Conservation (phyloP, 2,329 filamentous ascomycete species). For the Epichloe festucae region DNA sequence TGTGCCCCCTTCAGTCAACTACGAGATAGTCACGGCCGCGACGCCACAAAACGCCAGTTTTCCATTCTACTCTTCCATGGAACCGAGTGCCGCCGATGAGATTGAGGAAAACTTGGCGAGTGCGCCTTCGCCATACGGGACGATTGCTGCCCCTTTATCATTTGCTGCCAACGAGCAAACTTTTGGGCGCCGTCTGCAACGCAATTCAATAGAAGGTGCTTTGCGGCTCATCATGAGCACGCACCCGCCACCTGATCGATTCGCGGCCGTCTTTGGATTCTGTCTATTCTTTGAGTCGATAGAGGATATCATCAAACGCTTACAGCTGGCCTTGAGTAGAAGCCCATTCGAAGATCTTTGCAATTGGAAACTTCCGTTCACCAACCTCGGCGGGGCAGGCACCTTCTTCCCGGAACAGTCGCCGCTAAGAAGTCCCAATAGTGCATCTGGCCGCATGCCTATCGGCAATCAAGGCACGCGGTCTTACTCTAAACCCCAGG, state of each 20-base stretch:
- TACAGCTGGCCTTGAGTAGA: constrained; percentile 21
- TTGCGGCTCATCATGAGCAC: constrained; percentile 41
- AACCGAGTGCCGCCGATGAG: constrained; percentile 6
- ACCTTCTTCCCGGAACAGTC: constrained; percentile 39
- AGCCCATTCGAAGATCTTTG: constrained; percentile 34
- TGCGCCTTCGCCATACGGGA: constrained; percentile 16
- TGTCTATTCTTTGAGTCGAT: constrained; percentile 47
- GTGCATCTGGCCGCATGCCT: constrained; percentile 2
- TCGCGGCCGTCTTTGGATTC: constrained; percentile 54
- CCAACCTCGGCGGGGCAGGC: constrained; percentile 54
- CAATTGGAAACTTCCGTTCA: constrained; percentile 46
- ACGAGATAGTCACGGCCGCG: constrained; percentile 38
- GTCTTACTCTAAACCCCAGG: constrained; percentile 12
- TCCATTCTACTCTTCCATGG: constrained; percentile 23
- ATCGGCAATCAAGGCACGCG: constrained; percentile 26
- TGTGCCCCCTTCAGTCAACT: constrained; percentile 15
- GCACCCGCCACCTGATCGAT: constrained; percentile 32
- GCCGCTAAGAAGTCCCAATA: not conserved
- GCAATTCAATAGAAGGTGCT: constrained; percentile 49
- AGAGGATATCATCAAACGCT: constrained; percentile 32
- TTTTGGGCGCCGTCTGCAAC: constrained; percentile 59
- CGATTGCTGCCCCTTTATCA: constrained; percentile 33
- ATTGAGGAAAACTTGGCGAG: constrained; percentile 9
- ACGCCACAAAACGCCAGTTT: constrained; percentile 42
- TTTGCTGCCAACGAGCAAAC: constrained; percentile 51